A percentile compares a stretch with the other conserved stretches of the same genome.
These are phyloP conservation scores for Polyplosphaeria fusca DNA, from an alignment of 495 filamentous ascomycete species.

Conservation along the genomic window DNA sequence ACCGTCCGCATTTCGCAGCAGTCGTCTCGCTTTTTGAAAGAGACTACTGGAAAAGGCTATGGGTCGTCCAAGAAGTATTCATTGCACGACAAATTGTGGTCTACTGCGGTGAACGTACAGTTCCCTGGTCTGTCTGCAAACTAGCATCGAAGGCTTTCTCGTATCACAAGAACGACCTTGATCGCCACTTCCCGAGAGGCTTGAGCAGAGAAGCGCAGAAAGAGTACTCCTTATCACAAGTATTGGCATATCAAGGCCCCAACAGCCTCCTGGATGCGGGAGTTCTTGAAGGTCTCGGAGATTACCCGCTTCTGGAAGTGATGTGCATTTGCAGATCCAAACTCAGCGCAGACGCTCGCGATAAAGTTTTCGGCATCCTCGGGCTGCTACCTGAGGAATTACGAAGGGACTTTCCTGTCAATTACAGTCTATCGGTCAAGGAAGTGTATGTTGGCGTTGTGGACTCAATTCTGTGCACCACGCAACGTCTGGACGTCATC, in stretches of 20 bases:
- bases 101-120: constrained; percentile 30
- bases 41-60: constrained; percentile 39
- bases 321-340: constrained; percentile 15
- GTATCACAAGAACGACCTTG: constrained; percentile 4
- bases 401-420: constrained; percentile 27
- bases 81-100: constrained; percentile 32
- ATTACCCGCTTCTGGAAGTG: constrained; percentile 3
- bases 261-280: constrained; percentile 10
- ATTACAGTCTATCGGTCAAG: constrained; percentile 34
- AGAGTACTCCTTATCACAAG: constrained; percentile 6
- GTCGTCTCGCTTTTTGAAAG: constrained; percentile 37
- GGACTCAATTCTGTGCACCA: constrained; percentile 33
- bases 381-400: constrained; percentile 21
- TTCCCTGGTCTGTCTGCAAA: constrained; percentile 22
- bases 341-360: constrained; percentile 14
- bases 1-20: constrained; percentile 27
- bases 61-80: constrained; percentile 40
- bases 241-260: constrained; percentile 20
- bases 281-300: neutral
- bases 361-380: constrained; percentile 17
- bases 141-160: constrained; percentile 12
- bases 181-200: constrained; percentile 5
- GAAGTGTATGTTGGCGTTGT: constrained; percentile 38
- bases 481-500: constrained; percentile 28
- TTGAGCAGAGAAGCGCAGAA: neutral